A percentile compares a stretch with the other conserved stretches of the same genome.
Evolutionary conservation across 2,329 filamentous ascomycete species (phyloP).

Genomic region (Alternaria atra): DNA sequence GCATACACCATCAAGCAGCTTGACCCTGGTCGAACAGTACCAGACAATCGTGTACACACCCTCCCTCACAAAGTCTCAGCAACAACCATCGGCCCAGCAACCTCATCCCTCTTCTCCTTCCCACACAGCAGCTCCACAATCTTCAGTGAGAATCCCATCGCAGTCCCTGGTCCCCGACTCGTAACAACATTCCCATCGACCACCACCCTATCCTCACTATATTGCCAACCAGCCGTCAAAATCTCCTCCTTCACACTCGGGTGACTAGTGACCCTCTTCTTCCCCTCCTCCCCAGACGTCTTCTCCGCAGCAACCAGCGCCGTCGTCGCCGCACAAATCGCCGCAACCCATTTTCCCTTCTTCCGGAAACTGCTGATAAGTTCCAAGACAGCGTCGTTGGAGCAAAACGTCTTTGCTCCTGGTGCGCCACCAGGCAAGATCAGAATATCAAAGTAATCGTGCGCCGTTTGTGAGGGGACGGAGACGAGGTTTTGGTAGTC

Average conservation of each 20-base stretch:
- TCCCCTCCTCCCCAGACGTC: slow-evolving; percentile 24
- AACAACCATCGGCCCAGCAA: slow-evolving; percentile 60
- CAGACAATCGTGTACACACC: no score
- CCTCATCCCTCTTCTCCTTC: slow-evolving; percentile 59
- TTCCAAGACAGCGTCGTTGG: slow-evolving; percentile 30
- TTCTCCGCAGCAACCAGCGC: slow-evolving; percentile 44
- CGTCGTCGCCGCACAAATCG: slow-evolving; percentile 52
- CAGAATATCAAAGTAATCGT: slow-evolving; percentile 43
- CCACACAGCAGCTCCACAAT: slow-evolving; percentile 51
- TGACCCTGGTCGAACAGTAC: no score
- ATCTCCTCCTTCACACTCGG: slow-evolving; percentile 50
- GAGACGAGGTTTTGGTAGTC: slow-evolving; percentile 39
- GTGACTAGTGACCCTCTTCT: slow-evolving; percentile 48
- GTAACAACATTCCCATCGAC: slow-evolving; percentile 49
- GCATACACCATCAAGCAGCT: background rate
- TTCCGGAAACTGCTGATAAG: slow-evolving; percentile 43
- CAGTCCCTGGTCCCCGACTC: slow-evolving; percentile 51
- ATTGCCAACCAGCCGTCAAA: slow-evolving; percentile 44
- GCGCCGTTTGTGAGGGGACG: slow-evolving; percentile 22
- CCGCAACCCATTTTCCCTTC: slow-evolving; percentile 44
- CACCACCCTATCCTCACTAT: slow-evolving; percentile 48
- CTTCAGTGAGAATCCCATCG: slow-evolving; percentile 49
- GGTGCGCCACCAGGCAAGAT: slow-evolving; percentile 52
- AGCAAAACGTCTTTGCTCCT: slow-evolving; percentile 49
- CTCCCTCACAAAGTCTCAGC: slow-evolving; percentile 33